These are phyloP conservation scores for Globisporangium uncinulatum DNA, from an alignment of 352 stramenopile species.

Conservation along the genomic window DNA sequence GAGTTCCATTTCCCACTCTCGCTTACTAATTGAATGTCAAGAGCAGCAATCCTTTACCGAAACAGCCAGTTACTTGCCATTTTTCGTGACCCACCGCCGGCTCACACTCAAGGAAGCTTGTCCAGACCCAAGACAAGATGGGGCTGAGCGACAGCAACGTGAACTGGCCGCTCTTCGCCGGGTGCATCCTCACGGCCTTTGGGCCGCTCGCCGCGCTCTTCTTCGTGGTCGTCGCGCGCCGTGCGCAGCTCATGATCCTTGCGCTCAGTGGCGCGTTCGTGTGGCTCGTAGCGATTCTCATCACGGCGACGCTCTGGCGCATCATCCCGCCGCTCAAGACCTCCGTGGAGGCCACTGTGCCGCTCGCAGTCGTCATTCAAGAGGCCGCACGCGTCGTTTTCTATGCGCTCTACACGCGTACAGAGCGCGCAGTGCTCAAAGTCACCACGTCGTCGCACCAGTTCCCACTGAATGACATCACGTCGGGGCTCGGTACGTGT, in stretches of 20 bases:
- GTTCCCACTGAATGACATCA: conserved; percentile 81
- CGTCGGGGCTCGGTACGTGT: conserved; percentile 51
- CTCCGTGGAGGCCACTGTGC: conserved; percentile 71
- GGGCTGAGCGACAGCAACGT: conserved; percentile 59
- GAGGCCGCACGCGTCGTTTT: conserved; percentile 65
- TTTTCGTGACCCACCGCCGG: too few species aligned
- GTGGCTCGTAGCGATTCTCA: conserved; percentile 76
- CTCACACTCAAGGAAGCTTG: not conserved
- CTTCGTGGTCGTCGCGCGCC: conserved; percentile 72
- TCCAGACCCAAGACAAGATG: conserved; percentile 29
- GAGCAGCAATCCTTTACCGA: too few species aligned
- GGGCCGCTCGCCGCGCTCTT: conserved; percentile 69
- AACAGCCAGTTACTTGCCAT: too few species aligned
- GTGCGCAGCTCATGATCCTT: conserved; percentile 82
- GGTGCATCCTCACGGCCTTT: conserved; percentile 76
- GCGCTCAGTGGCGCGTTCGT: conserved; percentile 74
- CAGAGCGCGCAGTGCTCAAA: conserved; percentile 62
- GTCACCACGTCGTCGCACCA: conserved; percentile 74
- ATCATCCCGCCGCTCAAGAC: conserved; percentile 70
- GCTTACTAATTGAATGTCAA: too few species aligned
- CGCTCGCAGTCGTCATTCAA: conserved; percentile 61
- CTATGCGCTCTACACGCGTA: conserved; percentile 75
- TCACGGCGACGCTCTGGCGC: conserved; percentile 69
- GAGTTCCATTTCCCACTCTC: too few species aligned
- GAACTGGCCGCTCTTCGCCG: conserved; percentile 84